Conservation (phyloP, 2,329 filamentous ascomycete genomes). For the Ceratocystis ficicola region DNA sequence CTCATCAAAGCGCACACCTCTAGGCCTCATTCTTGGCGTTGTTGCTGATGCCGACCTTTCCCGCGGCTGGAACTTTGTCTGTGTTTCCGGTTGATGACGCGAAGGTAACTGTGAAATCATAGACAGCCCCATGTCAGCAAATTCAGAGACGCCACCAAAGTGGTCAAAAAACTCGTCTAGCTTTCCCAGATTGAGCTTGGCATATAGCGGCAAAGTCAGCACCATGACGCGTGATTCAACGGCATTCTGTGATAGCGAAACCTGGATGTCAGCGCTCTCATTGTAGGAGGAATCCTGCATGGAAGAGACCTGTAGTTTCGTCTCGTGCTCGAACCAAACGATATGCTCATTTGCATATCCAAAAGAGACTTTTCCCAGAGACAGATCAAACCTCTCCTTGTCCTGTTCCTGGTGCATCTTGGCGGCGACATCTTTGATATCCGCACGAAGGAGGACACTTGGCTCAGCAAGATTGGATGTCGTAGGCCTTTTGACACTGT, state of each 20-base stretch:
- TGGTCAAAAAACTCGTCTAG: conserved; percentile 78
- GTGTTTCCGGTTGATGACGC: conserved; percentile 25
- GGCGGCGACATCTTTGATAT: conserved; percentile 32
- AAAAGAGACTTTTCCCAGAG: conserved; percentile 38
- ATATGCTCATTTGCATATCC: conserved; percentile 52
- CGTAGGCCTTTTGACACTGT: conserved; percentile 28
- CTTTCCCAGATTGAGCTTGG: conserved; percentile 64
- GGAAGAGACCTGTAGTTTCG: conserved; percentile 49
- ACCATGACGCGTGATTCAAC: conserved; percentile 47
- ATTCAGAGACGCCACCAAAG: conserved; percentile 83
- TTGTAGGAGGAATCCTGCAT: conserved; percentile 47
- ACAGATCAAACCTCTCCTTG: conserved; percentile 26
- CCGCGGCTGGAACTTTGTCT: not conserved
- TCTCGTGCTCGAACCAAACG: conserved; percentile 47
- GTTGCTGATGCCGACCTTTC: conserved; percentile 21
- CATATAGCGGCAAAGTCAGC: conserved; percentile 61
- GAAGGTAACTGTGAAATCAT: conserved; percentile 60
- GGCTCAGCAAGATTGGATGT: not conserved
- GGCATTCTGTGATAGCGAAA: conserved; percentile 39
- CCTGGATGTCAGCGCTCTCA: conserved; percentile 44
- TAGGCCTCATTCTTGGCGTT: conserved; percentile 34
- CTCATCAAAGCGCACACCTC: conserved; percentile 48
- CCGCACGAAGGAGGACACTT: conserved; percentile 42
- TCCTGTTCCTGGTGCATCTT: conserved; percentile 1
- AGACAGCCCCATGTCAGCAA: conserved; percentile 77